These are phyloP conservation scores for Metroxylon sagu DNA, from an alignment of 176 grass and related monocot genomes.

Conservation along the genomic window DNA sequence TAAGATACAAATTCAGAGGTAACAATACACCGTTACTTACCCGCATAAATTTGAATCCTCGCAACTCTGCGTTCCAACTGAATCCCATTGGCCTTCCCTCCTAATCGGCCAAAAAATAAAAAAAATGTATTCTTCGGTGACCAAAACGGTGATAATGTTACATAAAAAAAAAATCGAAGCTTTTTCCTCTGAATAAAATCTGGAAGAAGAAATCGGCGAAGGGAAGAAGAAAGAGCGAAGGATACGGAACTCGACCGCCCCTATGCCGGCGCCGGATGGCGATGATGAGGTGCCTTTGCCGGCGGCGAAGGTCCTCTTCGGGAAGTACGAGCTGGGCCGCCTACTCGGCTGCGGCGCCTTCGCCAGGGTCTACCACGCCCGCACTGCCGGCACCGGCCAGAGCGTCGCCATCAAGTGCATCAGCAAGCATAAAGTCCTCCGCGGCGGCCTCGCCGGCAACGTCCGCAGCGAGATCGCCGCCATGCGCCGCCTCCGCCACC, in stretches of 20 bases:
- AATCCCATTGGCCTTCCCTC: too few species aligned
- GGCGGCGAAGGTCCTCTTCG: slow-evolving; percentile 18
- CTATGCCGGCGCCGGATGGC: background rate
- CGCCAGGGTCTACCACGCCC: slow-evolving; percentile 30
- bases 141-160: too few species aligned
- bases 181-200: too few species aligned
- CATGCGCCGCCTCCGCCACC: slow-evolving; percentile 29
- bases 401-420: slow-evolving; percentile 32
- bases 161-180: too few species aligned
- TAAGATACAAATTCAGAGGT: too few species aligned
- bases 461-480: slow-evolving; percentile 27
- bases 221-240: background rate
- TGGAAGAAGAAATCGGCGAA: too few species aligned
- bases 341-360: slow-evolving; percentile 31
- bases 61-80: too few species aligned
- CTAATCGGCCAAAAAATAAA: too few species aligned
- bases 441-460: slow-evolving; percentile 11
- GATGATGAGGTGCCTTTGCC: background rate
- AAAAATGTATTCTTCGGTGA: too few species aligned
- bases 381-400: slow-evolving; percentile 7
- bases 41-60: too few species aligned
- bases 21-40: too few species aligned
- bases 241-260: background rate
- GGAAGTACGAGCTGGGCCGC: slow-evolving; percentile 27
- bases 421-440: slow-evolving; percentile 12